Conservation (phyloP, 805 yeast genomes). For the Wickerhamiella nectarea region DNA sequence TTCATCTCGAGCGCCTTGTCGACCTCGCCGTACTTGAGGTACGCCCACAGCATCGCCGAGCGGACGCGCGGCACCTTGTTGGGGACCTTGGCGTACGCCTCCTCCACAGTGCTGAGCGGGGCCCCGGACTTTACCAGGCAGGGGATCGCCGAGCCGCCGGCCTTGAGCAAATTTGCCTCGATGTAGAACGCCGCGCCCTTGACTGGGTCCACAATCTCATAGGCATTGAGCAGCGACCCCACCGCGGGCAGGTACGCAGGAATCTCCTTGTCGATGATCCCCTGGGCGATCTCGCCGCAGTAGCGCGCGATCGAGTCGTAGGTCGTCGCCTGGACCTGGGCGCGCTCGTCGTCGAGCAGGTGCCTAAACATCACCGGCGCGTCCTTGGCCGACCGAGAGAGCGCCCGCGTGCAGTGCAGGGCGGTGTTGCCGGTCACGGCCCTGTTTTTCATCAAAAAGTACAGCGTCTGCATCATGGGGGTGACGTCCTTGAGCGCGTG, state of each 20-base stretch:
- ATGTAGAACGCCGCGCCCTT: constrained; percentile 15
- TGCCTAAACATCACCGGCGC: constrained; percentile 11
- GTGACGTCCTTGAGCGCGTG: constrained; percentile 14
- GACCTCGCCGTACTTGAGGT: constrained; percentile 10
- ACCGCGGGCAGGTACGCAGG: constrained; percentile 7
- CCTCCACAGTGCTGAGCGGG: constrained; percentile 11
- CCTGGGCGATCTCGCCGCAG: constrained; percentile 13
- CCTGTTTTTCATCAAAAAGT: constrained; percentile 1
- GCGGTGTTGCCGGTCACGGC: constrained; percentile 6
- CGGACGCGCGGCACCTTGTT: constrained; percentile 3
- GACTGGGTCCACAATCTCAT: constrained; percentile 16
- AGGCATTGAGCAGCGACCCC: constrained; percentile 13
- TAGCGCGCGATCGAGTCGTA: constrained; percentile 6
- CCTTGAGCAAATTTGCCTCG: constrained; percentile 2
- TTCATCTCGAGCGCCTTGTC: constrained; percentile 10
- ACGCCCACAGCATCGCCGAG: constrained; percentile 11
- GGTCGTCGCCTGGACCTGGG: constrained; percentile 3
- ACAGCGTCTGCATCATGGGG: constrained; percentile 17
- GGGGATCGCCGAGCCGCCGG: constrained; percentile 17
- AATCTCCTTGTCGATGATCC: constrained; percentile 3
- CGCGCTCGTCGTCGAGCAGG: constrained; percentile 10
- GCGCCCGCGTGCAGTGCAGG: constrained; percentile 11
- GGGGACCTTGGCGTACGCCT: constrained; percentile 9
- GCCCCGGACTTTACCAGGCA: constrained; percentile 16
- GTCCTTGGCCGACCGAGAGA: constrained; percentile 18